Evolutionary conservation across 371 early-diverging fungal species (phyloP).

Genomic region (Mucor saturninus): DNA sequence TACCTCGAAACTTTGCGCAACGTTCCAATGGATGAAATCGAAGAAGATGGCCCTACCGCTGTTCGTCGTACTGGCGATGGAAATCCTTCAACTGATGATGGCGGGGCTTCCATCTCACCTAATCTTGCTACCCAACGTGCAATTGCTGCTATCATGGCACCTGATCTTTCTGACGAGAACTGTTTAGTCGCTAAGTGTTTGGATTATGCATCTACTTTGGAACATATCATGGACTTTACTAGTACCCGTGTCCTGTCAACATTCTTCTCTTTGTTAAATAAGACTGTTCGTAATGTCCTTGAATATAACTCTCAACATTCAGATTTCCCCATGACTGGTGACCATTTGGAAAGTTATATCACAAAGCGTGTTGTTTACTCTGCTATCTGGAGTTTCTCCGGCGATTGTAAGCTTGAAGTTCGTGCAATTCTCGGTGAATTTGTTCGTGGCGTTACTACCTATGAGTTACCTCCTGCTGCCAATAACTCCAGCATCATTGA

Average conservation of each 20-base stretch:
- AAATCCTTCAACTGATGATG: conserved; percentile 51
- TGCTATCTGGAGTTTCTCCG: conserved; percentile 95
- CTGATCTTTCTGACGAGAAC: conserved; percentile 71
- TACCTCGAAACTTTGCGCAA: conserved; percentile 83
- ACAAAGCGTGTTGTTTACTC: conserved; percentile 82
- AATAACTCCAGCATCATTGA: conserved; percentile 80
- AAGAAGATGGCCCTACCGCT: conserved; percentile 62
- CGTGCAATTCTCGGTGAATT: conserved; percentile 84
- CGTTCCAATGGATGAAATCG: conserved; percentile 83
- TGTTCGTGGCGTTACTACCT: conserved; percentile 77
- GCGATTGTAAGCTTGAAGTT: conserved; percentile 83
- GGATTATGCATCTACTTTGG: conserved; percentile 70
- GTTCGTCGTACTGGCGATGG: conserved; percentile 15
- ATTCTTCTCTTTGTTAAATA: conserved; percentile 91
- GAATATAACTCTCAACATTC: conserved; percentile 90
- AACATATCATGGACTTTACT: conserved; percentile 98
- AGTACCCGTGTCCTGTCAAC: conserved; percentile 84
- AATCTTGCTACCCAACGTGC: conserved; percentile 74
- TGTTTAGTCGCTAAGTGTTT: conserved; percentile 82
- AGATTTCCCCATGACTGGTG: conserved; percentile 89
- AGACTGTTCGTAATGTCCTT: conserved; percentile 81
- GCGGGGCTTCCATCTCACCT: conserved; percentile 56
- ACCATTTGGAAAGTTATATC: conserved; percentile 80
- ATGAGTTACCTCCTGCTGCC: conserved; percentile 79
- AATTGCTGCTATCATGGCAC: conserved; percentile 75